phyloP scores from a whole-genome alignment of 2,329 filamentous ascomycete species.

The Colletotrichum sp. region DNA sequence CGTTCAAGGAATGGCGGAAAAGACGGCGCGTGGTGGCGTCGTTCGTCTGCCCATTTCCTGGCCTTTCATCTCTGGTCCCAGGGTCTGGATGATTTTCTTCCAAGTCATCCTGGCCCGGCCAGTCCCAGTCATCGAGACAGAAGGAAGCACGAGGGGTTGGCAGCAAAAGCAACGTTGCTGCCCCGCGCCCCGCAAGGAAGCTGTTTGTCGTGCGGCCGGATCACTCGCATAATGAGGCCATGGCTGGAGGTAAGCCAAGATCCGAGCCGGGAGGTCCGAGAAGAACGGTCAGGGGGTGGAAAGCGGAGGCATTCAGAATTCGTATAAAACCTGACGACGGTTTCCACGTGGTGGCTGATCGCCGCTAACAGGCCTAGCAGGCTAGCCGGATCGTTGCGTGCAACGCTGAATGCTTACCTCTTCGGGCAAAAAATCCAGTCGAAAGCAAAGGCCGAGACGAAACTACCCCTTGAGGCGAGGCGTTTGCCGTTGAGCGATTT shows the following conservation, averaged over 20 bases:
- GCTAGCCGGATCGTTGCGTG: constrained; percentile 1
- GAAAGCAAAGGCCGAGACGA: neutral
- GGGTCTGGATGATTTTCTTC: neutral
- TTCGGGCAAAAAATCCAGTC: neutral
- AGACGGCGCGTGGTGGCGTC: neutral
- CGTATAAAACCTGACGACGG: neutral
- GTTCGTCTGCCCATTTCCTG: neutral
- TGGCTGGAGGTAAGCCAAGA: neutral
- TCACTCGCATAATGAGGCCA: neutral
- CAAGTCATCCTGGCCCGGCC: neutral
- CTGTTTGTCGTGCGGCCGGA: neutral
- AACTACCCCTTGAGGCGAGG: neutral
- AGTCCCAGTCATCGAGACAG: neutral
- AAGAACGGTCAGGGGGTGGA: neutral
- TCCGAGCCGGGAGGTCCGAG: neutral
- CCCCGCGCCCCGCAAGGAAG: neutral
- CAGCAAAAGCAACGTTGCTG: neutral
- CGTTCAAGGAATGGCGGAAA: neutral
- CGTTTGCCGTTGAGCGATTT: neutral
- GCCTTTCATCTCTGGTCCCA: neutral
- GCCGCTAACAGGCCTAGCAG: neutral
- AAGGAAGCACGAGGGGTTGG: neutral
- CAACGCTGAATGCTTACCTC: constrained; percentile 1
- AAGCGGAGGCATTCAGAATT: neutral
- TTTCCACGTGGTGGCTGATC: constrained; percentile 18